Percentiles rank a stretch among this genome's conserved stretches.
These are phyloP conservation scores for Melanopsichium pennsylvanicum DNA, from an alignment of 1,284 basidiomycete species.

Conservation along the genomic window DNA sequence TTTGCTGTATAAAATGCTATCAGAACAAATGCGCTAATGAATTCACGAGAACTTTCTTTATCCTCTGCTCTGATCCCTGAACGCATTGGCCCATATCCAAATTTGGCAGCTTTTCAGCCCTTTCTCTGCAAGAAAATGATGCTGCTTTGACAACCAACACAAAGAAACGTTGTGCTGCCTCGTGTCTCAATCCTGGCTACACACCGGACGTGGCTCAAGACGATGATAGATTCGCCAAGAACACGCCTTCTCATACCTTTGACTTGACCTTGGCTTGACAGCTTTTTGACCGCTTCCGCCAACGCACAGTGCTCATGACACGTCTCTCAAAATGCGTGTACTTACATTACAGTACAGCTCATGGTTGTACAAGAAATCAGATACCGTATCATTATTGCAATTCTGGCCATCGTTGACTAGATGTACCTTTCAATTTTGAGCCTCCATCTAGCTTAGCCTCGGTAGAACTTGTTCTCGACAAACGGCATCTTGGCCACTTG, in stretches of 20 bases:
- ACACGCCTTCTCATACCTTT: too few relatives aligned
- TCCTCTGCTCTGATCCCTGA: background rate
- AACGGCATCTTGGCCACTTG: conserved; percentile 78
- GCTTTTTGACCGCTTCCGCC: too few relatives aligned
- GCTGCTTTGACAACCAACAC: too few relatives aligned
- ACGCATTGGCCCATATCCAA: background rate
- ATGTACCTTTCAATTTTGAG: background rate
- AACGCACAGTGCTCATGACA: too few relatives aligned
- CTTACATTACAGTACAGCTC: background rate
- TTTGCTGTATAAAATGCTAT: background rate
- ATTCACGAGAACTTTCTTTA: background rate
- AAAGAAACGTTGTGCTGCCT: too few relatives aligned
- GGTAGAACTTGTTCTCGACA: conserved; percentile 70
- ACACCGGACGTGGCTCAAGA: too few relatives aligned
- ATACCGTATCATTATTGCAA: background rate
- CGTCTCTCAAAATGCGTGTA: background rate
- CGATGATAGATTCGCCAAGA: too few relatives aligned
- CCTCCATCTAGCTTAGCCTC: conserved; percentile 28
- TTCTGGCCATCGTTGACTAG: conserved; percentile 1
- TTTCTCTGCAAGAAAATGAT: too few relatives aligned
- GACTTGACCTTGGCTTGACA: too few relatives aligned
- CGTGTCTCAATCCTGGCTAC: too few relatives aligned
- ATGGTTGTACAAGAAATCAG: conserved; percentile 4
- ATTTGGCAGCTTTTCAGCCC: too few relatives aligned
- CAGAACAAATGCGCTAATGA: background rate